Evolutionary conservation across 768 basidiomycete genomes (phyloP).

Genomic region (Tricholomella constricta): DNA sequence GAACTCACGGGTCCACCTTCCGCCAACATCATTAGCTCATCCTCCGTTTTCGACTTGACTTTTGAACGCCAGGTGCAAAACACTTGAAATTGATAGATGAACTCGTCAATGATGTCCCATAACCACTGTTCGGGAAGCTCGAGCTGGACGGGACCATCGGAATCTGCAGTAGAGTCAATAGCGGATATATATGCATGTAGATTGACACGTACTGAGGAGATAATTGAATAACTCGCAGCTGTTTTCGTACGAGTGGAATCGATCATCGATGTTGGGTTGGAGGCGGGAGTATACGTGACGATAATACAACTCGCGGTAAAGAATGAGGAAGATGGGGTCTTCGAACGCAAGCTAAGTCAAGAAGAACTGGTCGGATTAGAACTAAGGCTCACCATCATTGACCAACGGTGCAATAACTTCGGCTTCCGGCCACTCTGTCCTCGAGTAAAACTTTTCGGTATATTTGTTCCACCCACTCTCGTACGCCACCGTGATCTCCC

Average conservation of each 20-base stretch:
- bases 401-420: slow-evolving; percentile 94
- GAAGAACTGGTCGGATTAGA: neutral
- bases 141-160: slow-evolving; percentile 90
- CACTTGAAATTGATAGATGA: slow-evolving; percentile 97
- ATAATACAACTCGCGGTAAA: slow-evolving; percentile 95
- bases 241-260: slow-evolving; percentile 97
- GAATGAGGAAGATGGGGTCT: slow-evolving; percentile 95
- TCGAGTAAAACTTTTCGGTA: slow-evolving; percentile 94
- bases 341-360: neutral
- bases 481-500: slow-evolving; percentile 90
- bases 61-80: slow-evolving; percentile 93
- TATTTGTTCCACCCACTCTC: slow-evolving; percentile 97
- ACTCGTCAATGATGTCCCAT: slow-evolving; percentile 97
- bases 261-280: slow-evolving; percentile 94
- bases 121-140: slow-evolving; percentile 97
- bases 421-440: slow-evolving; percentile 96
- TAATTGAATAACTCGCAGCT: slow-evolving; percentile 99
- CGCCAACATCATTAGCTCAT: slow-evolving; percentile 81
- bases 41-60: slow-evolving; percentile 82
- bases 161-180: slow-evolving; percentile 54
- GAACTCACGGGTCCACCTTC: slow-evolving; percentile 65
- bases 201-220: slow-evolving; percentile 71
- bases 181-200: neutral
- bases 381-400: slow-evolving; percentile 68
- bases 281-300: slow-evolving; percentile 95